Conservation (phyloP, 768 basidiomycete genomes). For the Pholiota conissans region DNA sequence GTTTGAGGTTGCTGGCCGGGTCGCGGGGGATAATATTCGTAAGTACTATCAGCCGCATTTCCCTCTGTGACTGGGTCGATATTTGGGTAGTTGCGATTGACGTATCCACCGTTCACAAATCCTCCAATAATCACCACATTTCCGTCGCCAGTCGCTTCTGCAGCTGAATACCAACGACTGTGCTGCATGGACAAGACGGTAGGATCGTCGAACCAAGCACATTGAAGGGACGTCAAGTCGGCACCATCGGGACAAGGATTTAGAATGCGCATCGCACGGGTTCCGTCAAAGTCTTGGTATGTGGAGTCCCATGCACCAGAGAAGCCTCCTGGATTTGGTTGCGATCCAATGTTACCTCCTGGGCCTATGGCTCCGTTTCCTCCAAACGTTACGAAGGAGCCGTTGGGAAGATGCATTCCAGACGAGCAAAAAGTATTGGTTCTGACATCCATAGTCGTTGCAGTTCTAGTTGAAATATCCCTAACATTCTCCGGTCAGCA, state of each 20-base stretch:
- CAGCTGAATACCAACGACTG: constrained; percentile 77
- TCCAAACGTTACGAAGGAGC: constrained; percentile 73
- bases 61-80: constrained; percentile 61
- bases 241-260: constrained; percentile 63
- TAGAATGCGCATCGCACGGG: constrained; percentile 76
- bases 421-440: constrained; percentile 84
- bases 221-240: constrained; percentile 48
- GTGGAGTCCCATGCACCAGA: constrained; percentile 58
- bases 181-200: constrained; percentile 63
- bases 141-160: constrained; percentile 77
- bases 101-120: constrained; percentile 75
- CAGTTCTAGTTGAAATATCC: constrained; percentile 61
- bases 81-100: constrained; percentile 76
- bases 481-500: constrained; percentile 27
- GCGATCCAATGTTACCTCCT: constrained; percentile 58
- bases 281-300: constrained; percentile 83
- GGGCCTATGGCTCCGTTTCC: constrained; percentile 76
- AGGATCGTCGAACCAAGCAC: constrained; percentile 75
- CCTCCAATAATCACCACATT: constrained; percentile 79
- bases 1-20: constrained; percentile 43
- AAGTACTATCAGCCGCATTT: constrained; percentile 77
- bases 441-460: constrained; percentile 65
- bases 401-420: constrained; percentile 81
- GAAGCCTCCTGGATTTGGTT: constrained; percentile 42
- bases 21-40: constrained; percentile 77